Conservation (phyloP, 331 rosid genomes). For the Pyrus hybrid region DNA sequence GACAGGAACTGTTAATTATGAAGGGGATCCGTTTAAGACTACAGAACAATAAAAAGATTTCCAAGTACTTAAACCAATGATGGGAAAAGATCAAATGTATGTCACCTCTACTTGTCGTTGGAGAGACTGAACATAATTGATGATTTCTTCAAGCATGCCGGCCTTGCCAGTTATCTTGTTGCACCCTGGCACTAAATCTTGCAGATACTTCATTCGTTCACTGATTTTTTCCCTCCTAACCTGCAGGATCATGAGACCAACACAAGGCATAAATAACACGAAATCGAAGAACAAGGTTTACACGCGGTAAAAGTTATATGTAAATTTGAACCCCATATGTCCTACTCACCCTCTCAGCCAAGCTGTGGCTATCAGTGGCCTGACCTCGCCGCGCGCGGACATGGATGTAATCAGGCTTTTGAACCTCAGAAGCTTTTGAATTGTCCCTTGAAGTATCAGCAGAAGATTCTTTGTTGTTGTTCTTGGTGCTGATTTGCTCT, state of each 20-base stretch:
- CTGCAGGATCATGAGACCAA: slow-evolving; percentile 29
- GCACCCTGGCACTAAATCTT: slow-evolving; percentile 96
- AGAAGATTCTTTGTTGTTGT: slow-evolving; percentile 37
- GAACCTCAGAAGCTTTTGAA: slow-evolving; percentile 71
- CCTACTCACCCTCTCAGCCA: slow-evolving; percentile 79
- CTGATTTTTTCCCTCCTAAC: slow-evolving; percentile 91
- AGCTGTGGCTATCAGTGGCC: slow-evolving; percentile 95
- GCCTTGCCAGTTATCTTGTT: slow-evolving; percentile 93
- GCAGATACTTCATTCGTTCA: slow-evolving; percentile 89
- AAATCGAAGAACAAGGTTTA: background rate
- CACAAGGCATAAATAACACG: background rate
- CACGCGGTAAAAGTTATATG: background rate
- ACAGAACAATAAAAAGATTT: background rate
- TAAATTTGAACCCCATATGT: background rate
- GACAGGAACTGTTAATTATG: slow-evolving; percentile 70
- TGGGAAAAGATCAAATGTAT: background rate
- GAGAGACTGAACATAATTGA: slow-evolving; percentile 94
- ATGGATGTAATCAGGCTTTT: slow-evolving; percentile 79
- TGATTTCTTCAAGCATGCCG: slow-evolving; percentile 97
- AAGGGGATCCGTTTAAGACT: slow-evolving; percentile 1
- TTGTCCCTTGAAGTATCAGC: slow-evolving; percentile 60
- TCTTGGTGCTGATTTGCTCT: slow-evolving; percentile 36
- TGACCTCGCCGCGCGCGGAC: slow-evolving; percentile 92
- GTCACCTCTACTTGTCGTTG: slow-evolving; percentile 90
- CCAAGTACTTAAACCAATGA: background rate